Conservation (phyloP, 176 grass and related monocot species). For the Leersia perrieri region DNA sequence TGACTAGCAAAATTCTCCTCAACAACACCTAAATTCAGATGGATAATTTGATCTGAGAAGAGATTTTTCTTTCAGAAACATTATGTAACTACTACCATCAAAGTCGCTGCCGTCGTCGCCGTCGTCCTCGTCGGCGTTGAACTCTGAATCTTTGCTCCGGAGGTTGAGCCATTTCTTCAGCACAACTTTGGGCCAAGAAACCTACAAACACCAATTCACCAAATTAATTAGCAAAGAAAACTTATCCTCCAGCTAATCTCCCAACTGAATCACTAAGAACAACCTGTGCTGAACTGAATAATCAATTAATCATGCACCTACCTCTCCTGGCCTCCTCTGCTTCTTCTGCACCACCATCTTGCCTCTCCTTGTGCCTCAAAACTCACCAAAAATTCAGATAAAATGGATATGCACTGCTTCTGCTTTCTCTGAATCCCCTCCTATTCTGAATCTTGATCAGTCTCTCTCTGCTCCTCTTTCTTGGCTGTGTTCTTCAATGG, state of each 20-base stretch:
- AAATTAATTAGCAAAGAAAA: neutral
- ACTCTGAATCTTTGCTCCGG: constrained; percentile 52
- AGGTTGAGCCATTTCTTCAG: constrained; percentile 98
- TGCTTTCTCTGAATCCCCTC: neutral
- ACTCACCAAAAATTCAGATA: neutral
- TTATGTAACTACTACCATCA: constrained; percentile 27
- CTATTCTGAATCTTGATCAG: neutral
- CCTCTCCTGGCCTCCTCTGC: constrained; percentile 64
- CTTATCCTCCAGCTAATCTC: neutral
- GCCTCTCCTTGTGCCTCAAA: neutral
- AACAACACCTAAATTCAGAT: neutral
- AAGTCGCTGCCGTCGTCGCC: constrained; percentile 42
- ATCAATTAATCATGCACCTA: neutral
- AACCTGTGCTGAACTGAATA: neutral
- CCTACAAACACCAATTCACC: constrained; percentile 30
- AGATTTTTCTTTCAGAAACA: neutral
- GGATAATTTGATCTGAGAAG: neutral
- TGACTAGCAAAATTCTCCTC: neutral
- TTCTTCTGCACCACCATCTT: constrained; percentile 41
- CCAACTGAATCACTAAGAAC: neutral
- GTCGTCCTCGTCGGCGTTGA: constrained; percentile 66
- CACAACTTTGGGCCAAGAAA: constrained; percentile 76
- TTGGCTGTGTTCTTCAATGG: neutral
- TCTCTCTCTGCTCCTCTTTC: neutral
- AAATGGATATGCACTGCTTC: neutral